A percentile compares a stretch with the other conserved stretches of the same genome.
Evolutionary conservation across 2,329 filamentous ascomycete genomes (phyloP).

Genomic region (Trichophyton simii): DNA sequence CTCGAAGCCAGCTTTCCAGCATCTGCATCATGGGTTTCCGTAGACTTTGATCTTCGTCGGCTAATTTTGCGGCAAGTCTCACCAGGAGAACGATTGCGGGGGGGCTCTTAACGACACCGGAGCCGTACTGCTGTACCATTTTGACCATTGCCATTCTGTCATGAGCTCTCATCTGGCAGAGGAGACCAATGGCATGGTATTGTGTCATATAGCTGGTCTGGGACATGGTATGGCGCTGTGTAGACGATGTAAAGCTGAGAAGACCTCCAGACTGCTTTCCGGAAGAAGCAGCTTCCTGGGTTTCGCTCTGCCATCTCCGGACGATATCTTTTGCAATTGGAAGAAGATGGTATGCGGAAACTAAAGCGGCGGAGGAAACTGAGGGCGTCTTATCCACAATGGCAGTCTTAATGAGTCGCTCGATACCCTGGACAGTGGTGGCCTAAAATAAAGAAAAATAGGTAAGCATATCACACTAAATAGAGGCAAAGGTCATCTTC

Average conservation of each 20-base stretch:
- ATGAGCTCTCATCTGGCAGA: slow-evolving; percentile 96
- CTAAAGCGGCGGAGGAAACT: slow-evolving; percentile 86
- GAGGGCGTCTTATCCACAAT: slow-evolving; percentile 99
- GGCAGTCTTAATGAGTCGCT: slow-evolving; percentile 95
- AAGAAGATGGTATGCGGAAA: slow-evolving; percentile 94
- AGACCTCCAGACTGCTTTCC: slow-evolving; percentile 82
- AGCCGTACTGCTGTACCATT: slow-evolving; percentile 99
- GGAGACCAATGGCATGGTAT: slow-evolving; percentile 91
- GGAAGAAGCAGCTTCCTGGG: slow-evolving; percentile 86
- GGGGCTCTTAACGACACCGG: slow-evolving; percentile 87
- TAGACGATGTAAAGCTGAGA: slow-evolving; percentile 77
- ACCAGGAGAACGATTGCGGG: slow-evolving; percentile 88
- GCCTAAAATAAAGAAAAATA: slow-evolving; percentile 42
- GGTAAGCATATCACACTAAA: slow-evolving; percentile 10
- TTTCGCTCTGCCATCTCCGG: slow-evolving; percentile 95
- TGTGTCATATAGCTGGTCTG: slow-evolving; percentile 96
- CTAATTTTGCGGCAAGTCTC: slow-evolving; percentile 79
- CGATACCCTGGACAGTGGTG: slow-evolving; percentile 92
- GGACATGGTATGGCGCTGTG: slow-evolving; percentile 53
- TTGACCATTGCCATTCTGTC: slow-evolving; percentile 98
- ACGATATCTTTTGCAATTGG: slow-evolving; percentile 93
- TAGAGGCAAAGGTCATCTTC: neutral
- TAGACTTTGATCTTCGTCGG: slow-evolving; percentile 79
- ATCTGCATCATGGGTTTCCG: slow-evolving; percentile 95
- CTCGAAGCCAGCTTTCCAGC: slow-evolving; percentile 87